Percentiles rank a stretch among this genome's conserved stretches.
Conservation (phyloP, 257 asterid genomes). For the Nicotiana noctiflora region DNA sequence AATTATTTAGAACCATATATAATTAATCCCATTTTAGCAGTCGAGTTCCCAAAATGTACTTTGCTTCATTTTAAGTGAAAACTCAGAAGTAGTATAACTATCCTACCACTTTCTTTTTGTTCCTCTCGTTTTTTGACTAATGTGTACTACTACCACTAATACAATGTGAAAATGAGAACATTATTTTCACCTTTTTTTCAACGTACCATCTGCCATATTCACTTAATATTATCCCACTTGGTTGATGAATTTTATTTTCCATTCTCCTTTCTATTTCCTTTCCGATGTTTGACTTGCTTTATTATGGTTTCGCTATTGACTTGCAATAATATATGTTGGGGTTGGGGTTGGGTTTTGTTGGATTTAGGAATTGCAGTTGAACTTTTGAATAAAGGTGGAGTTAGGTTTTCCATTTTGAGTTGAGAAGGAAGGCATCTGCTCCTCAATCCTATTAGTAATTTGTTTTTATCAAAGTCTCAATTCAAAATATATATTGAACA, state of each 20-base stretch:
- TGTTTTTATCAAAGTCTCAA: neutral
- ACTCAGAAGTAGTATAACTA: neutral
- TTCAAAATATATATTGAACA: too few species aligned
- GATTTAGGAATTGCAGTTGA: neutral
- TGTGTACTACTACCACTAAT: neutral
- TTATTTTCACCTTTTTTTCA: neutral
- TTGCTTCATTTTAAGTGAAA: neutral
- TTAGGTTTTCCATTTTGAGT: constrained; percentile 2
- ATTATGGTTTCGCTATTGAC: neutral
- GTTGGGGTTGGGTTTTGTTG: neutral
- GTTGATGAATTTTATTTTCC: neutral
- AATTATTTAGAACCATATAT: neutral
- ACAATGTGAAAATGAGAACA: neutral
- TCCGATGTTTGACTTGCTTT: neutral
- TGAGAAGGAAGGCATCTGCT: neutral
- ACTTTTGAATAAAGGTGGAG: constrained; percentile 1
- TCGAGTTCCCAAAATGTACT: neutral
- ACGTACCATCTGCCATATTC: neutral
- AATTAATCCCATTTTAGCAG: neutral
- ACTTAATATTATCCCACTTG: neutral
- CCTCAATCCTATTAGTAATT: neutral
- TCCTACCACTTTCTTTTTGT: neutral
- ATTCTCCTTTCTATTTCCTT: too few species aligned
- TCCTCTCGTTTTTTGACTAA: too few species aligned
- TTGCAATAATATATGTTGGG: neutral